Percentiles rank a stretch among this genome's conserved stretches.
These are phyloP conservation scores for Amauroascus verrucosus DNA, from an alignment of 2,329 filamentous ascomycete species.

Conservation along the genomic window DNA sequence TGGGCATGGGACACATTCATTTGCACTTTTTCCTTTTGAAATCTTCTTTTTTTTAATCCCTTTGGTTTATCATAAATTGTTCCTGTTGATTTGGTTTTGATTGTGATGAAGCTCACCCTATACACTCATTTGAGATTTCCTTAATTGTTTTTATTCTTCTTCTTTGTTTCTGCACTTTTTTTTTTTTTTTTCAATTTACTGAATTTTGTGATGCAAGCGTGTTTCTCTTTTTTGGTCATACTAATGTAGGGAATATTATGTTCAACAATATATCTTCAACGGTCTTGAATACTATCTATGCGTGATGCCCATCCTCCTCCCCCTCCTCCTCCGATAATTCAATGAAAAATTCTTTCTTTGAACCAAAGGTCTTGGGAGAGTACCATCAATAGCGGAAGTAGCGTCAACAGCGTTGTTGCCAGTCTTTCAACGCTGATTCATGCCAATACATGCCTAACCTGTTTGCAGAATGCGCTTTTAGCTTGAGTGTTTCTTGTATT, in stretches of 20 bases:
- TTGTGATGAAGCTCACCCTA: background rate
- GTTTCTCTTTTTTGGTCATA: background rate
- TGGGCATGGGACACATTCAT: constrained; percentile 10
- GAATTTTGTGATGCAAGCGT: background rate
- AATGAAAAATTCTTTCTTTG: no score
- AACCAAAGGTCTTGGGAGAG: no score
- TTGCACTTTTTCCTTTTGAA: background rate
- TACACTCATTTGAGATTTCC: constrained; percentile 2
- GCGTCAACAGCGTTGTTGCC: no score
- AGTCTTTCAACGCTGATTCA: no score
- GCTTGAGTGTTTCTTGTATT: no score
- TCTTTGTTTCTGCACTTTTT: no score
- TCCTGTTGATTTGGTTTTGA: background rate
- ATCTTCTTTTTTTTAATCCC: background rate
- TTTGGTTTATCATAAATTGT: background rate
- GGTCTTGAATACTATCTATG: background rate
- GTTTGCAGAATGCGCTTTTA: no score
- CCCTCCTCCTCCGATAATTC: no score
- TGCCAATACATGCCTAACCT: no score
- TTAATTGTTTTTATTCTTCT: background rate
- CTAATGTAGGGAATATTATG: background rate
- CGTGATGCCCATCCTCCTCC: background rate
- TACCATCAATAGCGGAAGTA: no score
- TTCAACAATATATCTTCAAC: background rate
- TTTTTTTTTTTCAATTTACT: background rate